Evolutionary conservation across 2,329 filamentous ascomycete genomes (phyloP).

Genomic region (Microcyclosporella mali): DNA sequence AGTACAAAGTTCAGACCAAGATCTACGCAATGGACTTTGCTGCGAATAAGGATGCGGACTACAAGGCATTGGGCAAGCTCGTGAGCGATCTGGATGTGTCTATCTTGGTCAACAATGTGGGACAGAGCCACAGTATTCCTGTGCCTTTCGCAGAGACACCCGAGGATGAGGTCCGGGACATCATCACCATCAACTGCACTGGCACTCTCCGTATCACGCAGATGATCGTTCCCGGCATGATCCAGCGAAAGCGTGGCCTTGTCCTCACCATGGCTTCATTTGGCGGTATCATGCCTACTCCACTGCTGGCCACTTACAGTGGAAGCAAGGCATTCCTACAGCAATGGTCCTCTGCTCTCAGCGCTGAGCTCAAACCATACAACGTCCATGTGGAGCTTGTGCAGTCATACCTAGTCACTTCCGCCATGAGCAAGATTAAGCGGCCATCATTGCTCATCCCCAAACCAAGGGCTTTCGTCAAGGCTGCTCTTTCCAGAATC

Average conservation of each 20-base stretch:
- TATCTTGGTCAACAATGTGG: constrained; percentile 94
- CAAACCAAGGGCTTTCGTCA: constrained; percentile 75
- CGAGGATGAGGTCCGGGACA: constrained; percentile 74
- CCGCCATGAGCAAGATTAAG: constrained; percentile 94
- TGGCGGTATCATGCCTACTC: constrained; percentile 84
- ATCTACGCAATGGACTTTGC: constrained; percentile 88
- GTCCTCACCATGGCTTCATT: constrained; percentile 98
- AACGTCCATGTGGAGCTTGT: constrained; percentile 88
- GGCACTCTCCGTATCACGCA: constrained; percentile 86
- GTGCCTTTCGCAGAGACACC: constrained; percentile 79
- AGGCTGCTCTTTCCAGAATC: constrained; percentile 69
- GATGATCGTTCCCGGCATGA: constrained; percentile 76
- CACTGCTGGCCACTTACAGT: constrained; percentile 89
- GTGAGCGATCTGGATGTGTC: constrained; percentile 64
- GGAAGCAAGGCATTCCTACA: constrained; percentile 98
- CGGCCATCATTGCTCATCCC: constrained; percentile 72
- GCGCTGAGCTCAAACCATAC: constrained; percentile 70
- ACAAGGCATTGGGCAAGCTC: constrained; percentile 62
- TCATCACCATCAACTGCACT: constrained; percentile 91
- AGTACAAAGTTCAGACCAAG: constrained; percentile 68
- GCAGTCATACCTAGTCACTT: constrained; percentile 86
- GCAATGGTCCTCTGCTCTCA: constrained; percentile 85
- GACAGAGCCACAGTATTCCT: constrained; percentile 87
- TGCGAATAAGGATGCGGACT: constrained; percentile 71
- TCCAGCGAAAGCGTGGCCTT: constrained; percentile 74